A percentile compares a stretch with the other conserved stretches of the same genome.
Conservation (phyloP, 2,329 filamentous ascomycete genomes). For the Xylaria polymorpha region DNA sequence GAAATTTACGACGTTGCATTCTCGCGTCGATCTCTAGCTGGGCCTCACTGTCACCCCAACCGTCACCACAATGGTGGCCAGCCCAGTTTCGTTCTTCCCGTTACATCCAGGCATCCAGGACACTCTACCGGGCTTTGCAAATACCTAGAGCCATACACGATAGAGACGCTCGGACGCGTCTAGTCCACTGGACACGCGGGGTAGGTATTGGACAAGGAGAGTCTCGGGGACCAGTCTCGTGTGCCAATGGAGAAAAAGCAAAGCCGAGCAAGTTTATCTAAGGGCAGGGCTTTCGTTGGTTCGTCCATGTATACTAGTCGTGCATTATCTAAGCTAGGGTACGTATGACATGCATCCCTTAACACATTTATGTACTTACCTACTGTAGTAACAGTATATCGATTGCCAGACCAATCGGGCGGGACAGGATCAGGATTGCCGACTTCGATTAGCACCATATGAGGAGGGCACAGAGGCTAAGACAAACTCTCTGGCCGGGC, state of each 20-base stretch:
- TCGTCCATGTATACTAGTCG: not conserved
- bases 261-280: not conserved
- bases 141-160: not conserved
- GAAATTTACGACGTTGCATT: not conserved
- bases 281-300: not conserved
- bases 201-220: not conserved
- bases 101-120: not conserved
- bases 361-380: constrained; percentile 9
- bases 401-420: not conserved
- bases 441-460: not conserved
- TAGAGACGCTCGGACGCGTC: not conserved
- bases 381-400: not conserved
- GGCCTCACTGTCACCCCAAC: constrained; percentile 23
- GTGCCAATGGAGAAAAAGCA: constrained; percentile 13
- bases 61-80: not conserved
- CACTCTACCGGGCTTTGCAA: not conserved
- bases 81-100: not conserved
- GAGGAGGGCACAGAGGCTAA: constrained; percentile 6
- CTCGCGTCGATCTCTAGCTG: not conserved
- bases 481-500: constrained; percentile 4
- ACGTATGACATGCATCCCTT: constrained; percentile 12
- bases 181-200: not conserved
- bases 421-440: not conserved
- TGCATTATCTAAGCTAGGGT: not conserved
- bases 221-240: constrained; percentile 3